A percentile compares a stretch with the other conserved stretches of the same genome.
These are phyloP conservation scores for Aspergillus brunneoviolaceus DNA, from an alignment of 2,329 filamentous ascomycete genomes.

Conservation along the genomic window DNA sequence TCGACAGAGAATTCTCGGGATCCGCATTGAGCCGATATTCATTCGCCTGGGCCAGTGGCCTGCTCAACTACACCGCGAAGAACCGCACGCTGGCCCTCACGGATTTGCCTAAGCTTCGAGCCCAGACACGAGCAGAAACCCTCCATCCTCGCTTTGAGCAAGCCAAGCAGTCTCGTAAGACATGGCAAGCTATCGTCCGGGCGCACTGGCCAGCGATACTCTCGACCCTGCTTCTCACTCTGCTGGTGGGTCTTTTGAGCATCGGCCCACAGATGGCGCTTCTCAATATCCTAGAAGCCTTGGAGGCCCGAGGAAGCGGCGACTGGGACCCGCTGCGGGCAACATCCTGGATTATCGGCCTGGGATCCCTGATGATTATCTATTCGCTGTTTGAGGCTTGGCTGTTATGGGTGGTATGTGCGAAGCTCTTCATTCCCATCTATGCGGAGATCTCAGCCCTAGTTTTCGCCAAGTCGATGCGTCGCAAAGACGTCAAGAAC, in stretches of 20 bases:
- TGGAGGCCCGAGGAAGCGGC: slow-evolving; percentile 57
- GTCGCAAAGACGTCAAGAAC: slow-evolving; percentile 66
- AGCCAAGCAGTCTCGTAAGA: slow-evolving; percentile 35
- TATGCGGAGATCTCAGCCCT: slow-evolving; percentile 69
- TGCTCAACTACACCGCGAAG: slow-evolving; percentile 57
- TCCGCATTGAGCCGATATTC: slow-evolving; percentile 63
- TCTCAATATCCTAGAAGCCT: slow-evolving; percentile 61
- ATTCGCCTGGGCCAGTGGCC: slow-evolving; percentile 61
- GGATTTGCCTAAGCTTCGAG: slow-evolving; percentile 63
- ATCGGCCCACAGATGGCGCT: slow-evolving; percentile 71
- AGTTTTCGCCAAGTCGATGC: slow-evolving; percentile 74
- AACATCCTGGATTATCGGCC: slow-evolving; percentile 67
- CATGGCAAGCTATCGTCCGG: slow-evolving; percentile 62
- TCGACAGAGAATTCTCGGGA: slow-evolving; percentile 64
- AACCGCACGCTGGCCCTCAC: slow-evolving; percentile 61
- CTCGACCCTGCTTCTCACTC: slow-evolving; percentile 59
- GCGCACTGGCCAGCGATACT: slow-evolving; percentile 58
- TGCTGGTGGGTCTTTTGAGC: slow-evolving; percentile 57
- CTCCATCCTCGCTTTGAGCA: slow-evolving; percentile 51
- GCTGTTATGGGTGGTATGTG: slow-evolving; percentile 66
- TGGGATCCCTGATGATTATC: slow-evolving; percentile 61
- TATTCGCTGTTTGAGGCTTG: slow-evolving; percentile 61
- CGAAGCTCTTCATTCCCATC: slow-evolving; percentile 65
- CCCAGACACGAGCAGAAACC: slow-evolving; percentile 53
- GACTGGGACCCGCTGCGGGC: slow-evolving; percentile 52